Evolutionary conservation across 352 stramenopile species (phyloP), one percentile per base, ranked within the genome.

Genomic region (Phytophthora cryptogea): DNA sequence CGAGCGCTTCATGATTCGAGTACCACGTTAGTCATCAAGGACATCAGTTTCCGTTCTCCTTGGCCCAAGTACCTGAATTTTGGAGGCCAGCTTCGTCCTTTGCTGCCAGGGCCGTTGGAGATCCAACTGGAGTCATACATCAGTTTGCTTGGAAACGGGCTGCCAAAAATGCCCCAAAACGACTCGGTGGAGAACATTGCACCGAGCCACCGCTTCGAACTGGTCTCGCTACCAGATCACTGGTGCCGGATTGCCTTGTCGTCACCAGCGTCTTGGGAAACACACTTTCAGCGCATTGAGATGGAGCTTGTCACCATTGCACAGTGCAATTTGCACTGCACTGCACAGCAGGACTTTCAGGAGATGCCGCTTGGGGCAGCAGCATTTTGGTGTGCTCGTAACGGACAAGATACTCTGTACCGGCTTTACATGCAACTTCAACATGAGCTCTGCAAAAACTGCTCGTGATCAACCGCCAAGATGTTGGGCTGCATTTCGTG

Each of bases 361-460:
- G 20, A 23, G 20, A 23, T 23, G 20, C 20, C 20, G 20, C 20
- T 23, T 23, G 20, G 20, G 20, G 20, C 20, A 23, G 20, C 20
- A 23, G 17, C 16, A 44, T 44, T 45, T 45, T 45, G 39, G 39
- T 45, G 37, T 11, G 14, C 14, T 46, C 52, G 53, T 58, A 68
- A 66, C 59, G 43, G 51, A 66, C 39, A 56, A 62, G 51, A 62
- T 66, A 65, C 31, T 43, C 33, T 68, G 60, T 55, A 68, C 61
- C 41, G 45, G 42, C 47, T 55, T 28, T 44, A 44, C 39, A 27
- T 54, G 35, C 54, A 72, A 69, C 65, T 72, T 72, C 59, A 72
- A 72, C 48, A 39, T 67, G 54, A 17, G 4, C 16, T 27, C 14
- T 26, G 35, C 46, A 10, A 51, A 46, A 55, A 66, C 43, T 31